Evolutionary conservation across 352 stramenopile species (phyloP).

Genomic region (Plasmopara viticola): DNA sequence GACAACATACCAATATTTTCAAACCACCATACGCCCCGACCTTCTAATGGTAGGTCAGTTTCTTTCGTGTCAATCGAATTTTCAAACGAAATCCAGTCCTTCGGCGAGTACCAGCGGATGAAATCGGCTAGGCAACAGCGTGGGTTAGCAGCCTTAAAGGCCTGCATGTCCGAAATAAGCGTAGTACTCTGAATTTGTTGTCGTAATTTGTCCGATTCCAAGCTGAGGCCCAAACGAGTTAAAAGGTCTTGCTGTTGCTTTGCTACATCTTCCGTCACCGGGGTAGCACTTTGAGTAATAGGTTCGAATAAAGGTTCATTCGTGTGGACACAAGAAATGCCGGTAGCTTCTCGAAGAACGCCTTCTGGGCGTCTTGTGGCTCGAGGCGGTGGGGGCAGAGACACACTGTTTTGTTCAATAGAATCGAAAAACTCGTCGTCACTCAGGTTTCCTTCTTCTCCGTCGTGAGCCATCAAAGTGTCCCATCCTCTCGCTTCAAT

Average conservation of each 20-base stretch:
- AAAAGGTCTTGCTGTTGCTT: constrained; percentile 74
- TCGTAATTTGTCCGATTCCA: constrained; percentile 57
- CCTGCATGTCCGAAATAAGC: constrained; percentile 79
- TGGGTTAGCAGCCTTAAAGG: constrained; percentile 80
- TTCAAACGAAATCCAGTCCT: constrained; percentile 64
- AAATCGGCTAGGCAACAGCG: constrained; percentile 64
- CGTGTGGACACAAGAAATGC: constrained; percentile 37
- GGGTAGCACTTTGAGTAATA: constrained; percentile 55
- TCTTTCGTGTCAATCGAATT: constrained; percentile 12
- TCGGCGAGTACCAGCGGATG: constrained; percentile 79
- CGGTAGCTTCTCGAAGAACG: constrained; percentile 26
- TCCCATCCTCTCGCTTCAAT: not conserved
- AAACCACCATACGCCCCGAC: constrained; percentile 60
- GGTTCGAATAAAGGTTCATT: constrained; percentile 53
- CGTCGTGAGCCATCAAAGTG: not conserved
- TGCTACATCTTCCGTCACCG: constrained; percentile 72
- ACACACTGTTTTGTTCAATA: constrained; percentile 41
- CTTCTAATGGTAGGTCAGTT: constrained; percentile 33
- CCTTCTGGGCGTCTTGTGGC: constrained; percentile 20
- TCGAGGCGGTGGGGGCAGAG: constrained; percentile 9
- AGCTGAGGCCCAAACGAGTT: constrained; percentile 52
- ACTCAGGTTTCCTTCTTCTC: constrained; percentile 29
- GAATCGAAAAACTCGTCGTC: constrained; percentile 85
- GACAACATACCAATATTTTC: constrained; percentile 61
- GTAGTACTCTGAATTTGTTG: constrained; percentile 71